A percentile compares a stretch with the other conserved stretches of the same genome.
phyloP scores from a whole-genome alignment of 805 yeast genomes.

The Metschnikowia anglica region DNA sequence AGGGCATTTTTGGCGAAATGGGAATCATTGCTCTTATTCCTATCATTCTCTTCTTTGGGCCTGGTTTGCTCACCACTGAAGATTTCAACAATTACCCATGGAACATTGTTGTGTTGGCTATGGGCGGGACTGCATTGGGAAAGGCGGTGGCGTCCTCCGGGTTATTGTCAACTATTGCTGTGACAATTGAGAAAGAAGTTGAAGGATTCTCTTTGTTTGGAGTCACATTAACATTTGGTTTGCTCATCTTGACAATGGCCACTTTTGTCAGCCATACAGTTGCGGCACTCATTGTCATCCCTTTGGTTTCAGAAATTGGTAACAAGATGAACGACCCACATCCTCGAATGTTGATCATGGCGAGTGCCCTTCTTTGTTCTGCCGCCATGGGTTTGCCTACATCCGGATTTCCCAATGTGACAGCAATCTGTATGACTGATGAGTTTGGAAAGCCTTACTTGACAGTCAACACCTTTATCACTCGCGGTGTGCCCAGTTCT shows the following conservation, averaged over 20 bases:
- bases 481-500: constrained; percentile 88
- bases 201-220: constrained; percentile 44
- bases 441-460: constrained; percentile 89
- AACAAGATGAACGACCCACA: constrained; percentile 70
- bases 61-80: constrained; percentile 47
- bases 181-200: constrained; percentile 43
- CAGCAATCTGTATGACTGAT: constrained; percentile 93
- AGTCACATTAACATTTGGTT: constrained; percentile 56
- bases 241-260: constrained; percentile 78
- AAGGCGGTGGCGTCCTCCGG: constrained; percentile 52
- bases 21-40: constrained; percentile 51
- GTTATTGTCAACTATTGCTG: constrained; percentile 46
- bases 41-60: constrained; percentile 48
- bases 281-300: constrained; percentile 90
- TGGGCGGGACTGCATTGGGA: constrained; percentile 57
- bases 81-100: constrained; percentile 55
- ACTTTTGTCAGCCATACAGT: constrained; percentile 97
- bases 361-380: constrained; percentile 70
- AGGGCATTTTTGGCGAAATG: constrained; percentile 45
- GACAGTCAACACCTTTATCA: constrained; percentile 81
- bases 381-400: constrained; percentile 98
- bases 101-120: constrained; percentile 53
- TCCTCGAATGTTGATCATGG: constrained; percentile 76
- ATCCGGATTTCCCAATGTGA: constrained; percentile 95
- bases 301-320: constrained; percentile 90